Evolutionary conservation across 495 filamentous ascomycete species (phyloP).

Genomic region (Penicillium daleae): DNA sequence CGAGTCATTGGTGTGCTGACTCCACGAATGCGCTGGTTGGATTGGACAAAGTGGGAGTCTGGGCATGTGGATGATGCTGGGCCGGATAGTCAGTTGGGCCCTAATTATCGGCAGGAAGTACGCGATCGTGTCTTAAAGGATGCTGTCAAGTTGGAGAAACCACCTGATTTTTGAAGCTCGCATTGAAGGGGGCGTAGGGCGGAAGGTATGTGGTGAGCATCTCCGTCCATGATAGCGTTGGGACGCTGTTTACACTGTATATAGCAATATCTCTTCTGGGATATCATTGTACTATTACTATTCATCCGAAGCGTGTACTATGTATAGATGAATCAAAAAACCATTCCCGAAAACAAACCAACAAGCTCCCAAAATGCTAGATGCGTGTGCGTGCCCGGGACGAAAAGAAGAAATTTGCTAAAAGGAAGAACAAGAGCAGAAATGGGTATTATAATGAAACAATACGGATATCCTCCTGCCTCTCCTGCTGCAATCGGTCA

Average conservation of each 20-base stretch:
- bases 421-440: neutral
- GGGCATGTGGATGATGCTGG: conserved; percentile 29
- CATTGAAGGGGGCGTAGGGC: neutral
- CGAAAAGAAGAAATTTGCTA: neutral
- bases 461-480: conserved; percentile 63
- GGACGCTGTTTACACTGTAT: conserved; percentile 7
- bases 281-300: conserved; percentile 34
- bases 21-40: conserved; percentile 56
- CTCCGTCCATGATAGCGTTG: conserved; percentile 7
- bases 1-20: conserved; percentile 64
- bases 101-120: conserved; percentile 46
- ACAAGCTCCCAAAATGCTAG: conserved; percentile 4
- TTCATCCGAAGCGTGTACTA: conserved; percentile 8
- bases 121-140: conserved; percentile 46
- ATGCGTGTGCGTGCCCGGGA: conserved; percentile 6
- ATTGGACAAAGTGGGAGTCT: conserved; percentile 48
- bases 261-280: conserved; percentile 12
- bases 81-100: conserved; percentile 24
- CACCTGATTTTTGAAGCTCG: conserved; percentile 28
- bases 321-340: conserved; percentile 3
- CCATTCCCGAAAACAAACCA: conserved; percentile 5
- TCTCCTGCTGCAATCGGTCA: conserved; percentile 63
- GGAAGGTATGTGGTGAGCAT: neutral
- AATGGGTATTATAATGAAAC: conserved; percentile 36
- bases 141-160: conserved; percentile 41